Percentiles rank a stretch among this genome's conserved stretches.
Evolutionary conservation across 768 basidiomycete species (phyloP).

Genomic region (Tricholoma hemisulphureum): DNA sequence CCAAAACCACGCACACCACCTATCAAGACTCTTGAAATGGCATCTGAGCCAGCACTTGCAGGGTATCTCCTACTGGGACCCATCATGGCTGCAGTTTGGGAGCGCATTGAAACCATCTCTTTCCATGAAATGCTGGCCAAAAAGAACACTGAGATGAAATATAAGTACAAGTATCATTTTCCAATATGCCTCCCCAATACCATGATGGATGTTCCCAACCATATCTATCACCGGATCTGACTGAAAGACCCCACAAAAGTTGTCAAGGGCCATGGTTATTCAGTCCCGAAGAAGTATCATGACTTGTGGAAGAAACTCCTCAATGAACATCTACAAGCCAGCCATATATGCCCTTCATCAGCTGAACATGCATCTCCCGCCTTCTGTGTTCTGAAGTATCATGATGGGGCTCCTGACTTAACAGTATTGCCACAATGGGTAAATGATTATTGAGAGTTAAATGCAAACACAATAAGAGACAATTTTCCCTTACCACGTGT

Average conservation of each 20-base stretch:
- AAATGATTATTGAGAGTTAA: conserved; percentile 1
- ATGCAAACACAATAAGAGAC: neutral
- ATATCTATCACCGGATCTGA: conserved; percentile 24
- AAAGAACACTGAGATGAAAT: conserved; percentile 1
- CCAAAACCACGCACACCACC: conserved; percentile 2
- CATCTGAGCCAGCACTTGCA: conserved; percentile 5
- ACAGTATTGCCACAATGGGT: neutral
- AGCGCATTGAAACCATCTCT: conserved; percentile 14
- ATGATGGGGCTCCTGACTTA: neutral
- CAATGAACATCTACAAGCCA: conserved; percentile 30
- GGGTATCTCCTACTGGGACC: conserved; percentile 4
- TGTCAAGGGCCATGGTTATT: conserved; percentile 23
- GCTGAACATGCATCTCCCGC: conserved; percentile 14
- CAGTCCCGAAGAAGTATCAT: conserved; percentile 30
- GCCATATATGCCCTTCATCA: conserved; percentile 26
- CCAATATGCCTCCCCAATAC: conserved; percentile 19
- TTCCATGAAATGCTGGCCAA: conserved; percentile 19
- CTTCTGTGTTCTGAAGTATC: conserved; percentile 4
- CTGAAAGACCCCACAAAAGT: conserved; percentile 27
- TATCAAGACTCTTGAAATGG: neutral
- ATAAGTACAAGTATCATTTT: neutral
- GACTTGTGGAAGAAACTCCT: conserved; percentile 32
- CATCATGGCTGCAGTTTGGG: conserved; percentile 13
- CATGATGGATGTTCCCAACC: conserved; percentile 15
- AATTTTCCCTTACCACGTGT: neutral